Evolutionary conservation across 768 basidiomycete species (phyloP).

Genomic region (Amanita fuliginea): DNA sequence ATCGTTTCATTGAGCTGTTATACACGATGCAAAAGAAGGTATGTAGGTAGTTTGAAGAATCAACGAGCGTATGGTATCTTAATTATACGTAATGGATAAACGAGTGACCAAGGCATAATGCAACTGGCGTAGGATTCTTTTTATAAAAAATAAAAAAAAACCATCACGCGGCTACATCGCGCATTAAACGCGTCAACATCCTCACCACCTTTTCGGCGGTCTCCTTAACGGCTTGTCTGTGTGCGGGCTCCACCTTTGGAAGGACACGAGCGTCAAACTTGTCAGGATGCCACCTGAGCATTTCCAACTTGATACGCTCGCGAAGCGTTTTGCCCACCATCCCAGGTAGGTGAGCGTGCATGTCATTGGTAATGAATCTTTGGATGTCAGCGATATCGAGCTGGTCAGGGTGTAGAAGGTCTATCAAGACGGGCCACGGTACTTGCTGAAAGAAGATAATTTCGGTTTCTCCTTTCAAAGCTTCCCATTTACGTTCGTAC

Average conservation of each 20-base stretch:
- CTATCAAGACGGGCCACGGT: constrained; percentile 32
- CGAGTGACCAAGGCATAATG: too few species aligned
- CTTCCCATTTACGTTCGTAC: constrained; percentile 27
- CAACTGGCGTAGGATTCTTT: not conserved
- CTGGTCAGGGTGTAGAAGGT: constrained; percentile 14
- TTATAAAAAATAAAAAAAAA: too few species aligned
- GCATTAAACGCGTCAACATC: constrained; percentile 21
- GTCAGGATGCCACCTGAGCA: constrained; percentile 47
- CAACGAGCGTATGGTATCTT: not conserved
- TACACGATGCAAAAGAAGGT: not conserved
- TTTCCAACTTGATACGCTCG: constrained; percentile 30
- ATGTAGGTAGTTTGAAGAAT: not conserved
- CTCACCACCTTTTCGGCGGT: constrained; percentile 28
- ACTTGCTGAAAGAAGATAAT: constrained; percentile 20
- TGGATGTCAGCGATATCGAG: constrained; percentile 23
- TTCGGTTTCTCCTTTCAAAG: constrained; percentile 15
- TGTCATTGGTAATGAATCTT: constrained; percentile 26
- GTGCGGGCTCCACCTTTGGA: constrained; percentile 19
- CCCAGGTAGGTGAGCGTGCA: constrained; percentile 11
- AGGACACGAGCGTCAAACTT: constrained; percentile 31
- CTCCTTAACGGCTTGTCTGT: constrained; percentile 21
- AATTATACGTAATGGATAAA: not conserved
- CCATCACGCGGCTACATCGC: not conserved
- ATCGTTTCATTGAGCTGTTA: not conserved
- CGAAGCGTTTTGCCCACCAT: constrained; percentile 19